Evolutionary conservation across 192 early-diverging fungal genomes (phyloP).

Genomic region (Coemansia sp.): DNA sequence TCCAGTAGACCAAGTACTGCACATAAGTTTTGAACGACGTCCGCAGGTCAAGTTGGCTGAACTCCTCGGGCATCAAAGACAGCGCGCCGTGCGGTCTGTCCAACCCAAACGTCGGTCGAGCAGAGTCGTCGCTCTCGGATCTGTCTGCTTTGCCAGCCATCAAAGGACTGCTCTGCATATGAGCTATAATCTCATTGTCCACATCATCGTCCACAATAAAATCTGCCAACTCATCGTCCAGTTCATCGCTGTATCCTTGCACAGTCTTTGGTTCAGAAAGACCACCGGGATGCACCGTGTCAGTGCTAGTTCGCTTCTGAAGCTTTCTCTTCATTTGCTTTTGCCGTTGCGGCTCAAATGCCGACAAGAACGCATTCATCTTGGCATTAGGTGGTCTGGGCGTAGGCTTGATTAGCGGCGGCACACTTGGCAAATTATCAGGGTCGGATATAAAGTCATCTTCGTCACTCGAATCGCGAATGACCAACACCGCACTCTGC

Average conservation of each 20-base stretch:
- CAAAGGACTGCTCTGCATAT: background rate
- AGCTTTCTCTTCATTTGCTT: conserved; percentile 20
- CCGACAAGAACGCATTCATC: conserved; percentile 13
- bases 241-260: conserved; percentile 26
- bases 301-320: background rate
- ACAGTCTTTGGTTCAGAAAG: background rate
- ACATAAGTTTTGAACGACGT: conserved; percentile 49
- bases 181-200: background rate
- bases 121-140: conserved; percentile 4
- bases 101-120: conserved; percentile 10
- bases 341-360: conserved; percentile 26
- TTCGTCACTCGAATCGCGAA: conserved; percentile 43
- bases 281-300: background rate
- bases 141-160: background rate
- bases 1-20: conserved; percentile 52
- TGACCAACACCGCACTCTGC: conserved; percentile 23
- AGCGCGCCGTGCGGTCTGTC: conserved; percentile 8
- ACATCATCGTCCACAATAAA: conserved; percentile 50
- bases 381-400: background rate
- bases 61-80: conserved; percentile 39
- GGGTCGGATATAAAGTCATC: conserved; percentile 37
- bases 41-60: conserved; percentile 38
- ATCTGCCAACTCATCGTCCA: conserved; percentile 43
- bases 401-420: background rate
- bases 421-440: conserved; percentile 13